Evolutionary conservation across 352 stramenopile species (phyloP), one percentile per base, ranked within the genome.

Genomic region (Plasmopara muralis): DNA sequence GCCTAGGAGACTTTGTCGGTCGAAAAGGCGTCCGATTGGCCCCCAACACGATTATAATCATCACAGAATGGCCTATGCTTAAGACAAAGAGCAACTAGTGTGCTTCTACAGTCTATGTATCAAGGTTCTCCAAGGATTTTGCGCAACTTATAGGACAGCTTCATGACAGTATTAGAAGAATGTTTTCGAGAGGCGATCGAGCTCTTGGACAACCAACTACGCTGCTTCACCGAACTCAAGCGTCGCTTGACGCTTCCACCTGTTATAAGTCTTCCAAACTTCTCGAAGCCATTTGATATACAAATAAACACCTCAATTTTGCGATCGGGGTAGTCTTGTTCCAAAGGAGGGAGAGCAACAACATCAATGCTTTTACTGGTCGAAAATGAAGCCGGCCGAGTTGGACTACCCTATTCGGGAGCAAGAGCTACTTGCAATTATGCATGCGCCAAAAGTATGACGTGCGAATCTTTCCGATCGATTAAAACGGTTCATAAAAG

Each of bases 1-100:
- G 54, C 33, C 50, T 72, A 0, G 62, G 54, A 34, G 57, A 69
- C 33, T 72, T 62, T 20, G 43, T 69, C 15, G 54, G 53, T 0
- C 48, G 50, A 0, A 43, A 62, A 10, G 46, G 66, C 5, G 43
- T 65, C 13, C 51, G 50, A 0, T 57, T 62, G 9, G 59, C 61
- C 8, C 55, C 57, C 0, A 37, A 60, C 34, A 72, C 72, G 42
- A 47, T 66, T 1, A 15, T 45, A 7, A 49, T 37, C 0, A 66
- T 68, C 34, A 14, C 30, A 4, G 54, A 60, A 1, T 72, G 57
- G 54, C 62, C 50, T 5, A 33, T 60, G 7, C 53, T 44, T 0
- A n/a, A 29, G 9, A 65, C 50, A 0, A 50, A 62, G 45, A 39
- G 50, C 35, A 68, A 16, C 5, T 63, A 4, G 46, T 62, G 29